Evolutionary conservation across 129 eudicot species (phyloP).

Genomic region (Glebionis coronaria): DNA sequence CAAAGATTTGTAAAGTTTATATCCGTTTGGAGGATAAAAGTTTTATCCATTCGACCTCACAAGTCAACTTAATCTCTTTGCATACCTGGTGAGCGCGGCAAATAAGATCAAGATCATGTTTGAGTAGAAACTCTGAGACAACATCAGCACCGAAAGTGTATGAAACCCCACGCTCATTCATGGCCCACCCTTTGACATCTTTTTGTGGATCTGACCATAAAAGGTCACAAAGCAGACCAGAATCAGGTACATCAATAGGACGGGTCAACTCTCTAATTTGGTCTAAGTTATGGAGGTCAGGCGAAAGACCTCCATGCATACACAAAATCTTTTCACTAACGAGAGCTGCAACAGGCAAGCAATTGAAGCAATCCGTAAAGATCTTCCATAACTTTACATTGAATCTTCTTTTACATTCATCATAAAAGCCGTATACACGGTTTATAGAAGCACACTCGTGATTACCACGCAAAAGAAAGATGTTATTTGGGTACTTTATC

Average conservation of each 20-base stretch:
- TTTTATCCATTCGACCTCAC: not conserved
- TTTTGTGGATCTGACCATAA: constrained; percentile 62
- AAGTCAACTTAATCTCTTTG: not conserved
- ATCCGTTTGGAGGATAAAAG: not conserved
- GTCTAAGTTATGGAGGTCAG: constrained; percentile 46
- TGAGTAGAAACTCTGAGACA: constrained; percentile 49
- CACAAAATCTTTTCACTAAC: constrained; percentile 54
- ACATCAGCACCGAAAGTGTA: constrained; percentile 61
- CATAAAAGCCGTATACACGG: constrained; percentile 47
- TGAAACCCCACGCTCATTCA: constrained; percentile 63
- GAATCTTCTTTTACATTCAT: constrained; percentile 46
- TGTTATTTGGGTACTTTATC: constrained; percentile 45
- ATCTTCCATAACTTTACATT: constrained; percentile 51
- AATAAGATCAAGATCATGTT: constrained; percentile 49
- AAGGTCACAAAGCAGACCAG: constrained; percentile 54
- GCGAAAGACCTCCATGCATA: constrained; percentile 69
- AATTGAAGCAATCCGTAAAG: constrained; percentile 45
- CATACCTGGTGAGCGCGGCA: constrained; percentile 69
- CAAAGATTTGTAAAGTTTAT: not conserved
- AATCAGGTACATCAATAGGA: constrained; percentile 41
- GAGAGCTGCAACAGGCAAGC: constrained; percentile 57
- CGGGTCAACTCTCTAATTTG: constrained; percentile 46
- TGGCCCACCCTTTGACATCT: constrained; percentile 61
- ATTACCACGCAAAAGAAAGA: constrained; percentile 46
- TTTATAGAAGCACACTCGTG: constrained; percentile 52